Base-by-base conservation (phyloP, 2,329 filamentous ascomycete genomes). In the Penicillium sp. region DNA sequence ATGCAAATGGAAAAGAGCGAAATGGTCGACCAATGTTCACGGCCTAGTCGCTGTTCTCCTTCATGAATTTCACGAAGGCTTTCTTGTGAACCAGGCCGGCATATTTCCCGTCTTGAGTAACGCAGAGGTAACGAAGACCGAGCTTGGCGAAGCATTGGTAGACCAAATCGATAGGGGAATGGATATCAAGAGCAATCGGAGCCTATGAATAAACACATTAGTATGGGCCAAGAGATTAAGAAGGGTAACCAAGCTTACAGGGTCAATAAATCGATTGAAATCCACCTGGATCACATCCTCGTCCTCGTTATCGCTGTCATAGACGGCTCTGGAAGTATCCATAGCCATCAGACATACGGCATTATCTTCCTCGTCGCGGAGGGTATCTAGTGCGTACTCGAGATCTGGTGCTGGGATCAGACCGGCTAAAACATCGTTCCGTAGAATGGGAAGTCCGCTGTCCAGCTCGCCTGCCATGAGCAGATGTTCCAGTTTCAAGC, bases 71-170 rank as follows among this genome's bases (percentile, higher is more conserved):
- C 59, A 96, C 93, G 78, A 99, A 97, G 4, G 87, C 88, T 80
- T 99, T 99, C 80, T 97, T 97, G 76, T 99, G 94, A 50, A 96
- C 91, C 81, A 99, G 84, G 61, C 94, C 94, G 2, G 89, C 90
- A 76, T 91, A 99, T 60, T 86, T 86, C 25, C 94, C 94, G 64
- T 96, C 87, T 55, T 84, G 85, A 27, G 94, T 79, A 5, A 97
- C 92, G 72, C 94, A 97, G 50, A 99, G 89, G 74, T 96, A 97
- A 61, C 94, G 83, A 64, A 99, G 76, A 1, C 94, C 94, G 9
- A 99, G 81, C 76, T 99, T 99, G 50, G 91, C 90, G 73, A 97
- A 99, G 69, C 92, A 93, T 72, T 99, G 94, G 69, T 96, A 97
- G 4, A 97, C 94, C 40, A 99, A 78, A 71, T 97, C 93, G 85